Conservation (phyloP, 2,329 filamentous ascomycete species). For the Aureobasidium sp. region DNA sequence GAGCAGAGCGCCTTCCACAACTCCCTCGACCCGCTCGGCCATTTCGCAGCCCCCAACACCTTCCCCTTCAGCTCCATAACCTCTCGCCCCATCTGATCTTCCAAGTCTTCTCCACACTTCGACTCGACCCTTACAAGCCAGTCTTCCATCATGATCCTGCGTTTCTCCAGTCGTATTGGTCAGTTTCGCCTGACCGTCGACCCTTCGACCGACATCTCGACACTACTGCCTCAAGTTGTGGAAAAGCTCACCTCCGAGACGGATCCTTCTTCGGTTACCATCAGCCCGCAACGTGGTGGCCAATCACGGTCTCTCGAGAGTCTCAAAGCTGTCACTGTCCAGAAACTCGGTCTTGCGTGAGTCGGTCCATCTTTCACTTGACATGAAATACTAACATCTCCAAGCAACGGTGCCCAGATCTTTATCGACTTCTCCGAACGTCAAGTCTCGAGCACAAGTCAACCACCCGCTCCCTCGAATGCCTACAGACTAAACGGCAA, state of each 20-base stretch:
- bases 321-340: constrained; percentile 49
- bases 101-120: background rate
- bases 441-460: constrained; percentile 44
- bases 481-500: constrained; percentile 71
- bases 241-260: constrained; percentile 53
- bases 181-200: constrained; percentile 80
- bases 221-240: constrained; percentile 48
- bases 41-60: background rate
- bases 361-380: constrained; percentile 19
- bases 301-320: constrained; percentile 48
- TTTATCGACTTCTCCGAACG: constrained; percentile 73
- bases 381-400: constrained; percentile 23
- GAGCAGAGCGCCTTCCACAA: constrained; percentile 1
- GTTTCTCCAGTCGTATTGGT: constrained; percentile 86
- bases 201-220: constrained; percentile 62
- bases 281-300: constrained; percentile 56
- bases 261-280: constrained; percentile 48
- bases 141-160: constrained; percentile 61
- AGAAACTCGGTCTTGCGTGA: constrained; percentile 52
- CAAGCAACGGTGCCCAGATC: constrained; percentile 81
- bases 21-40: background rate
- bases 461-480: constrained; percentile 27
- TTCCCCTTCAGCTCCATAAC: background rate
- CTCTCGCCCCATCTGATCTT: background rate
- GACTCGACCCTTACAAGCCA: background rate